Conservation (phyloP, 108 stramenopile species). For the Cyclotella kingstonii region DNA sequence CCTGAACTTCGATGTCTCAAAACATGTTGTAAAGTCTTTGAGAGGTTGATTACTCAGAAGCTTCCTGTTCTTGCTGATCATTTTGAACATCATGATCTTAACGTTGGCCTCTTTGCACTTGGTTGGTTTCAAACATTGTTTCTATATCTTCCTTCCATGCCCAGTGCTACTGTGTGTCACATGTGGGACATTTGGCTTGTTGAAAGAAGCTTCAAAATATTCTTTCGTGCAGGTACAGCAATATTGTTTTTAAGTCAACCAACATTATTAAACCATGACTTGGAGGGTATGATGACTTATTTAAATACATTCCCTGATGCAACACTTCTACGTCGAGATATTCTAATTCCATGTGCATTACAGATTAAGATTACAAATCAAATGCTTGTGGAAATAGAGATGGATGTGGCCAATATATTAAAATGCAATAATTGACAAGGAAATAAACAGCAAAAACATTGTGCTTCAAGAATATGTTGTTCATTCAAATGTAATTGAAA, state of each 20-base stretch:
- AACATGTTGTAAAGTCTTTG: slow-evolving; percentile 84
- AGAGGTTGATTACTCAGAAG: slow-evolving; percentile 75
- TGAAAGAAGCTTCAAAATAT: slow-evolving; percentile 88
- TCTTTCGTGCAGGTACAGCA: slow-evolving; percentile 86
- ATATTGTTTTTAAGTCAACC: slow-evolving; percentile 89
- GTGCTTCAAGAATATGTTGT: too few relatives aligned
- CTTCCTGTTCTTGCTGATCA: slow-evolving; percentile 88
- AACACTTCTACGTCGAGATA: slow-evolving; percentile 81
- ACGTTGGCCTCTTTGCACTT: slow-evolving; percentile 86
- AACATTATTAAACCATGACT: slow-evolving; percentile 80
- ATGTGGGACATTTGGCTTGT: slow-evolving; percentile 95
- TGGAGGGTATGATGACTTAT: slow-evolving; percentile 93
- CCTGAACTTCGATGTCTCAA: slow-evolving; percentile 86
- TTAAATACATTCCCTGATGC: slow-evolving; percentile 91
- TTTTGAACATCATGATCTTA: slow-evolving; percentile 87
- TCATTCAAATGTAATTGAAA: too few relatives aligned
- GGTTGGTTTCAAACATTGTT: slow-evolving; percentile 93
- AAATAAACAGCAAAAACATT: too few relatives aligned
- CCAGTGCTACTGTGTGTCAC: slow-evolving; percentile 82
- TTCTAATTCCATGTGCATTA: slow-evolving; percentile 84
- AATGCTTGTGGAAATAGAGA: slow-evolving; percentile 79
- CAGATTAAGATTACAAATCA: slow-evolving; percentile 89
- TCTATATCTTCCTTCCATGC: slow-evolving; percentile 91
- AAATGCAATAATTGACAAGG: too few relatives aligned
- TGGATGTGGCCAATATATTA: slow-evolving; percentile 50